Conservation (phyloP, 345 rosid genomes). For the Eucalyptus shirleyi region DNA sequence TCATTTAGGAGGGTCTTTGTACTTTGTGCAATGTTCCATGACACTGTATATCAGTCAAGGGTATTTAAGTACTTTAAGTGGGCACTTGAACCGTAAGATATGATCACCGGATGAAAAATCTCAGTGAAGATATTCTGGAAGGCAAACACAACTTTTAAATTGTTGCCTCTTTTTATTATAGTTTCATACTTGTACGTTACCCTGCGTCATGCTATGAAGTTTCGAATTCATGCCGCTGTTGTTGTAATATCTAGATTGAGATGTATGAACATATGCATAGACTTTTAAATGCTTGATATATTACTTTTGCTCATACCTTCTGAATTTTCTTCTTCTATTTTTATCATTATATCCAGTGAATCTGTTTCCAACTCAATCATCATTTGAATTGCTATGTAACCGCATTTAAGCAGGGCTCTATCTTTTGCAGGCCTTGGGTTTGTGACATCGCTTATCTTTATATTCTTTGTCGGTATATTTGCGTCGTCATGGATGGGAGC, state of each 20-base stretch:
- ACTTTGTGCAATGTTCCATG: neutral
- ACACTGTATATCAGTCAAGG: neutral
- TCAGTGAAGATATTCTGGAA: neutral
- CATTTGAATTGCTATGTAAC: neutral
- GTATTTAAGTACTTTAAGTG: neutral
- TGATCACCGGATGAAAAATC: neutral
- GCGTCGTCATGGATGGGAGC: conserved; percentile 82
- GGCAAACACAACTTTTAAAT: neutral
- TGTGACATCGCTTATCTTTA: conserved; percentile 57
- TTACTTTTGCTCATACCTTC: neutral
- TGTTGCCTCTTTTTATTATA: no score
- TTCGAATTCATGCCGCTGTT: neutral
- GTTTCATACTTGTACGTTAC: neutral
- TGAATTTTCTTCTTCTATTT: neutral
- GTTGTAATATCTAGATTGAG: neutral
- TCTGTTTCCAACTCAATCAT: neutral
- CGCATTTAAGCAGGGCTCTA: neutral
- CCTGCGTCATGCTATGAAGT: neutral
- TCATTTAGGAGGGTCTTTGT: neutral
- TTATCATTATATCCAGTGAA: neutral
- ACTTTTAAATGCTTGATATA: neutral
- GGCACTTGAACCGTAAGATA: neutral
- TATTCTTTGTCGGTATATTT: conserved; percentile 65
- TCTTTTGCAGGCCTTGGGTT: conserved; percentile 56
- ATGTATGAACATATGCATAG: neutral